Conservation (phyloP, 768 basidiomycete species). For the Mycena vulgaris region DNA sequence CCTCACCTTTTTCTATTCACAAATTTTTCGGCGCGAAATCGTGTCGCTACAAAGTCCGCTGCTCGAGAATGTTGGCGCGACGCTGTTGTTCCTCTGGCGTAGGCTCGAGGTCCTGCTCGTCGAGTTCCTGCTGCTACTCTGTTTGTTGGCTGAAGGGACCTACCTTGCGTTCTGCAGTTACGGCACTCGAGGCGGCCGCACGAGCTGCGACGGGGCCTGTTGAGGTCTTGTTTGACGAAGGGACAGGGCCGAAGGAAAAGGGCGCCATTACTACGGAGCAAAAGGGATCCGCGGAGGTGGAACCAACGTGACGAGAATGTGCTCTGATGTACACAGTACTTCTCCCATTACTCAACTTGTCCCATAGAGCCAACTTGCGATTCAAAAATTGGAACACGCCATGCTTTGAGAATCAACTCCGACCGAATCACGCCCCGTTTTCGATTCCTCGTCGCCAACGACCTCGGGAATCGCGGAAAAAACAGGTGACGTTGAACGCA, state of each 20-base stretch:
- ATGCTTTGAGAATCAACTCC: too few species aligned
- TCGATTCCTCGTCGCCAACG: too few species aligned
- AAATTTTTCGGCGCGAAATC: background rate
- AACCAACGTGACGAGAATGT: background rate
- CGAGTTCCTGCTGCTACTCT: background rate
- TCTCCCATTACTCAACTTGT: too few species aligned
- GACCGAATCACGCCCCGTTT: too few species aligned
- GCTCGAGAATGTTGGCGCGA: conserved; percentile 12
- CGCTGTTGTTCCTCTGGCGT: conserved; percentile 4
- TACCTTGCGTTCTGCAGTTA: background rate
- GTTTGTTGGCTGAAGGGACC: background rate
- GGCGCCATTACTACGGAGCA: background rate
- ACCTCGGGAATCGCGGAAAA: too few species aligned
- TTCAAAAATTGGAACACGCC: too few species aligned
- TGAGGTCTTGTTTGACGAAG: background rate
- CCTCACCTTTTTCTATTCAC: background rate
- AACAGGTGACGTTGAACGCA: too few species aligned
- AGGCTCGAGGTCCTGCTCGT: conserved; percentile 9
- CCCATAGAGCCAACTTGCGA: too few species aligned
- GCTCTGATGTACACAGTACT: too few species aligned
- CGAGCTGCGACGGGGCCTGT: background rate
- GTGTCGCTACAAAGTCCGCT: conserved; percentile 8
- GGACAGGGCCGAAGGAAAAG: background rate
- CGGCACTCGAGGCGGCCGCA: background rate
- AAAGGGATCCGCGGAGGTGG: background rate